Percentiles rank a stretch among this genome's conserved stretches.
These are phyloP conservation scores for Halophytophthora batemanensis DNA, from an alignment of 352 stramenopile genomes.

Conservation along the genomic window DNA sequence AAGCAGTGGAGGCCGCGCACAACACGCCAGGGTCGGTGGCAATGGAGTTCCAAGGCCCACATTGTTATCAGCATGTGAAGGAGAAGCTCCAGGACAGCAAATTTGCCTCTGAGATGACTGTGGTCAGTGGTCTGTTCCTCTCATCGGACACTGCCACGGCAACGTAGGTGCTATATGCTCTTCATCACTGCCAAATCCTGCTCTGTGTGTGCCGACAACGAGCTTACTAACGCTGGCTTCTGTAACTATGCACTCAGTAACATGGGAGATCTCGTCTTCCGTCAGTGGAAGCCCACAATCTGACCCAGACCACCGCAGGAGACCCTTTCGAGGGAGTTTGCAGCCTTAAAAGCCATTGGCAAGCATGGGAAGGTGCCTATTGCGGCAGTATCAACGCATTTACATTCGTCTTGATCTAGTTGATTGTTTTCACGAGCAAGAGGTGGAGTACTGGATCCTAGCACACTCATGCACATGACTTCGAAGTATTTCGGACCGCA, in stretches of 20 bases:
- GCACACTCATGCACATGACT: no score
- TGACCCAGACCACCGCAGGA: no score
- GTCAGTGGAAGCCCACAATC: conserved; percentile 45
- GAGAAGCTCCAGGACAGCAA: conserved; percentile 19
- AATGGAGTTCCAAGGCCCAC: conserved; percentile 54
- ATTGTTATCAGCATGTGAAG: conserved; percentile 15
- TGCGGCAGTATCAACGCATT: no score
- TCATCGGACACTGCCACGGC: conserved; percentile 26
- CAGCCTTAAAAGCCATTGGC: no score
- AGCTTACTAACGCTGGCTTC: neutral
- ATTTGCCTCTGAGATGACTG: conserved; percentile 21
- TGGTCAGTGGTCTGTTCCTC: conserved; percentile 20
- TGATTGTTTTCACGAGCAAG: no score
- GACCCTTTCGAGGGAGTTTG: no score
- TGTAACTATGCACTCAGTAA: conserved; percentile 14
- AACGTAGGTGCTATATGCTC: conserved; percentile 18
- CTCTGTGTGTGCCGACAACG: neutral
- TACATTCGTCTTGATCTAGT: no score
- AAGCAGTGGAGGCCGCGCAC: conserved; percentile 26
- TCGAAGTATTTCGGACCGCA: no score
- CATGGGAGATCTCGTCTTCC: conserved; percentile 46
- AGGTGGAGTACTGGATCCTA: no score
- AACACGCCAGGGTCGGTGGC: conserved; percentile 38
- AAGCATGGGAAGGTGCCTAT: no score
- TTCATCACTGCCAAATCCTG: no score